Base-by-base conservation (phyloP, 177 flowering plant genomes). In the Telopea speciosissima region DNA sequence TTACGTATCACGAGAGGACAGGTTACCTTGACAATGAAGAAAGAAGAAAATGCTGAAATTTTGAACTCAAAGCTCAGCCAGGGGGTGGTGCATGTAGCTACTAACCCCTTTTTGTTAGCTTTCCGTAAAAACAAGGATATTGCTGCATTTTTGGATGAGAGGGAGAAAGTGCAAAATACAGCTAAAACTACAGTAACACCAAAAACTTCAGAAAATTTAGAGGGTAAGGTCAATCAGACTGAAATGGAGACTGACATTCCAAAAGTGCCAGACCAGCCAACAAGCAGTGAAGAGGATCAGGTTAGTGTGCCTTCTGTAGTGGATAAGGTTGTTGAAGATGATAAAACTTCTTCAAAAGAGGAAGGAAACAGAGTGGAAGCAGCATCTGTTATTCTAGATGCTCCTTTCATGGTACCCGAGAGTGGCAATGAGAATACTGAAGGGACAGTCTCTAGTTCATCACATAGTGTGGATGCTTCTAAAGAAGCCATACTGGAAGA, bases 61-160 rank as follows among this genome's bases (percentile, higher is more conserved):
- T 56, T 75, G 49, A 80, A 83, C 70, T 17, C 74, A 19, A 77
- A 74, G 77, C 79, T 85, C 36, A 78, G 11, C 28, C 79, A 82
- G 68, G 90, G 96, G 23, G 86, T 79, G 73, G 83, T 88, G 42
- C 89, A 87, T 79, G 70, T 42, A 33, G 94, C 93, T 8, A 86
- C 94, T 42, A 95, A 91, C 80, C 99, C 99, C 8, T 95, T 95
- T 85, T 69, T 83, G 54, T 66, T 91, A 70, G 99, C 99, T 68
- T 95, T 95, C 76, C 96, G 89, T 58, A 71, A 84, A 70, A 92
- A 90, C 76, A 81, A 89, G 74, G 93, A 80, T 52, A 89, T 95
- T 75, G 79, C 97, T 45, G 71, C 88, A 10, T 95, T 86, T 84
- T 81, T 95, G 73, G 93, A 89, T 72, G 88, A 90, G 76, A 87